phyloP scores from a whole-genome alignment of 2,329 filamentous ascomycete species.

The Chaetomium olivaceum region DNA sequence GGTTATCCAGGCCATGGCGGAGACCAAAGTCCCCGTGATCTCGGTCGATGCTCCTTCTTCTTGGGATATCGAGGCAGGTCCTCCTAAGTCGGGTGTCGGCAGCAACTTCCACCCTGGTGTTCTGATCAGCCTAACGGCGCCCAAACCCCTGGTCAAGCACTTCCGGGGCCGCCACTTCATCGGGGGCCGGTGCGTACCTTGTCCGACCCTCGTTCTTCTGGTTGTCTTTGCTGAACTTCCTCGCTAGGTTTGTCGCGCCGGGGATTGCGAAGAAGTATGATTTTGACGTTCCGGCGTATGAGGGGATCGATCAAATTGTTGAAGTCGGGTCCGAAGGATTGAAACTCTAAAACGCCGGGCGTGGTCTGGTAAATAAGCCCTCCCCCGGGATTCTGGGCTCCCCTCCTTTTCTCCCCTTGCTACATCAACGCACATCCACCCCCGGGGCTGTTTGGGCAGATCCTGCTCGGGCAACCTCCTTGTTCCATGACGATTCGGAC shows the following conservation, averaged over 20 bases:
- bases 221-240: conserved; percentile 22
- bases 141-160: conserved; percentile 82
- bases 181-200: conserved; percentile 67
- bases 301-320: conserved; percentile 84
- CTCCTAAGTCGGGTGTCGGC: conserved; percentile 74
- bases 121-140: conserved; percentile 86
- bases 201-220: background rate
- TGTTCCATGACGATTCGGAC: conserved; percentile 51
- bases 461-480: conserved; percentile 58
- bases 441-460: conserved; percentile 59
- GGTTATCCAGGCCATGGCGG: conserved; percentile 75
- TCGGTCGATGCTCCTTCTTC: conserved; percentile 91
- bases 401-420: conserved; percentile 8
- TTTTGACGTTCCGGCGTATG: conserved; percentile 78
- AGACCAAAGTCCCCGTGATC: conserved; percentile 73
- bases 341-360: conserved; percentile 50
- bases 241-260: conserved; percentile 72
- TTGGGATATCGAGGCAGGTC: conserved; percentile 89
- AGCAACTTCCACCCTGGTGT: conserved; percentile 77
- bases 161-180: conserved; percentile 90
- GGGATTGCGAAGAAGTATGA: conserved; percentile 81
- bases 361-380: conserved; percentile 8
- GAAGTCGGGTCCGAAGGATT: conserved; percentile 62
- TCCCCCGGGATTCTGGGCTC: background rate
- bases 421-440: conserved; percentile 58